phyloP scores from a whole-genome alignment of 176 grass and related monocot species.

The Hordeum marinum region DNA sequence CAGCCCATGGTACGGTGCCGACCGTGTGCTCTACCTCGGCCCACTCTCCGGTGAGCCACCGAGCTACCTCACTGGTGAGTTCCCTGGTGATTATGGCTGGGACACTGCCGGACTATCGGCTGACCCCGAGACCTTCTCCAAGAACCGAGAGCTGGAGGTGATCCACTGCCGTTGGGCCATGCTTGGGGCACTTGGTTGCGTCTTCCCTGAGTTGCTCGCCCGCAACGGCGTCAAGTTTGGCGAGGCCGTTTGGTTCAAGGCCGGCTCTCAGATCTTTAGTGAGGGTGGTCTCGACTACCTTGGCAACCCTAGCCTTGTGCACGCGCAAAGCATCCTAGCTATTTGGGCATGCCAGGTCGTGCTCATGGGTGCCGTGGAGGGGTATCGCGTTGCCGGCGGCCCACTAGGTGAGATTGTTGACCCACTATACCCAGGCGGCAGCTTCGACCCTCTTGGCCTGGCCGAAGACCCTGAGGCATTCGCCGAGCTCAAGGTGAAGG shows the following conservation, averaged over 20 bases:
- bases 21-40: no score
- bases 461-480: neutral
- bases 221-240: neutral
- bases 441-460: neutral
- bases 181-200: neutral
- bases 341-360: neutral
- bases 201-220: neutral
- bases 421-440: neutral
- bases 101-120: neutral
- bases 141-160: neutral
- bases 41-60: no score
- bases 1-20: neutral
- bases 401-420: neutral
- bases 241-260: neutral
- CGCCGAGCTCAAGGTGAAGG: constrained; percentile 5
- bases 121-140: neutral
- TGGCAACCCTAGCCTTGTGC: neutral
- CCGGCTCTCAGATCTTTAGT: neutral
- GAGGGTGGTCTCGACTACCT: neutral
- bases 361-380: neutral
- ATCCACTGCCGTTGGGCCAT: neutral
- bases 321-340: neutral
- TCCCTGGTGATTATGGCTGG: neutral
- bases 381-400: neutral
- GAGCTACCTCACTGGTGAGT: neutral